phyloP scores from a whole-genome alignment of 2,329 filamentous ascomycete species.

The Aspergillus fumigatus region DNA sequence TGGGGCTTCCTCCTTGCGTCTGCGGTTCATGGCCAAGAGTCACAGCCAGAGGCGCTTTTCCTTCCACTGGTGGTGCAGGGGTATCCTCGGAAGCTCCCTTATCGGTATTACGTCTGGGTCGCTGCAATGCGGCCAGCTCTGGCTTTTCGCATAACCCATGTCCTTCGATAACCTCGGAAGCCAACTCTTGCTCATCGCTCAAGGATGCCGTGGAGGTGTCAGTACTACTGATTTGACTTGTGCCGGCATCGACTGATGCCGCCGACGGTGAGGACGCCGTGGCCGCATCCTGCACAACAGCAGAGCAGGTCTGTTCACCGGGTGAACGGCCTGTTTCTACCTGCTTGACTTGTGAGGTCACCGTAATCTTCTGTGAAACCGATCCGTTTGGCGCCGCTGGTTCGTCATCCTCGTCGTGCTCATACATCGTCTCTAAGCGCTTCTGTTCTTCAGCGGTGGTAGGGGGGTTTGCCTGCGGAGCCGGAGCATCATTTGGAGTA shows the following conservation, averaged over 20 bases:
- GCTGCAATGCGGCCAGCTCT: constrained; percentile 22
- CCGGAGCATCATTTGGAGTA: constrained; percentile 11
- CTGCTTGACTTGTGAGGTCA: background rate
- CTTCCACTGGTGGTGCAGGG: constrained; percentile 18
- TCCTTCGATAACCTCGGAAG: constrained; percentile 29
- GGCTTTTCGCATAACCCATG: constrained; percentile 28
- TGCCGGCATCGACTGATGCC: constrained; percentile 14
- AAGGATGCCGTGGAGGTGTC: constrained; percentile 18
- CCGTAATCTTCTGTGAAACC: background rate
- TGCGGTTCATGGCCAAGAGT: constrained; percentile 15
- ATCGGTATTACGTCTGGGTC: constrained; percentile 28
- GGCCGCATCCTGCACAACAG: constrained; percentile 13
- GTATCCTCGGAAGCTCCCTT: constrained; percentile 19
- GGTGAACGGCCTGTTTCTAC: background rate
- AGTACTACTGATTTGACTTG: constrained; percentile 17
- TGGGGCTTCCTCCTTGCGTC: constrained; percentile 25
- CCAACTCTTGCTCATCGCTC: constrained; percentile 15
- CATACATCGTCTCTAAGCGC: constrained; percentile 36
- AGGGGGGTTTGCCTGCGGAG: constrained; percentile 18
- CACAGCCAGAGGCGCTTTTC: constrained; percentile 11
- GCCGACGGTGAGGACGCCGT: constrained; percentile 17
- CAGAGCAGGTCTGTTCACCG: background rate
- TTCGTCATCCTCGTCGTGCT: constrained; percentile 28
- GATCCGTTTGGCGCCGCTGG: constrained; percentile 12
- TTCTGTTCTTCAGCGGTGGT: constrained; percentile 24